phyloP scores from a whole-genome alignment of 1,139 yeast genomes.

The Lodderomyces pseudojiufengensis region DNA sequence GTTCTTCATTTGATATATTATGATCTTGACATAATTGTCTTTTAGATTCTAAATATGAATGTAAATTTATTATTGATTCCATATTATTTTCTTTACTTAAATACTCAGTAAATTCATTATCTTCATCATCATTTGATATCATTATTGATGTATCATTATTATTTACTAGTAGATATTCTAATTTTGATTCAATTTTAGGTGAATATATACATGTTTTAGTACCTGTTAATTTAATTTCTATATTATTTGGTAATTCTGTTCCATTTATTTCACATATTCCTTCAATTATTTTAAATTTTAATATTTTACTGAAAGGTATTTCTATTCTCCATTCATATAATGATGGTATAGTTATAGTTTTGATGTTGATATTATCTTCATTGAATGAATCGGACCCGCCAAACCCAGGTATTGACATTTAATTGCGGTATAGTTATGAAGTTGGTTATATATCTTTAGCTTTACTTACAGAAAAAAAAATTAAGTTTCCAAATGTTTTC shows the following conservation, averaged over 20 bases:
- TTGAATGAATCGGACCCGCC: conserved; percentile 11
- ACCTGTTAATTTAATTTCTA: conserved; percentile 58
- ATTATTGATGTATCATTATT: conserved; percentile 33
- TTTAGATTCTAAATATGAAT: conserved; percentile 68
- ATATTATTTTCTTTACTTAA: conserved; percentile 68
- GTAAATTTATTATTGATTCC: conserved; percentile 62
- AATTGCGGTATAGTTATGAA: too few species aligned
- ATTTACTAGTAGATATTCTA: conserved; percentile 49
- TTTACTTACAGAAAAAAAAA: conserved; percentile 1
- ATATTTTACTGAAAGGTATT: conserved; percentile 53
- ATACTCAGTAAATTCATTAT: conserved; percentile 50
- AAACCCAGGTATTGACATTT: conserved; percentile 25
- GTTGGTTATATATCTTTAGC: not conserved
- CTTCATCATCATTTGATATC: conserved; percentile 30
- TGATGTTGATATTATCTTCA: conserved; percentile 3
- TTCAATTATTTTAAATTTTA: conserved; percentile 52
- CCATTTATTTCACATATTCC: conserved; percentile 93
- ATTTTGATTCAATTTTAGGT: conserved; percentile 47
- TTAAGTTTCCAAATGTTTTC: conserved; percentile 2
- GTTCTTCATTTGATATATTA: conserved; percentile 17
- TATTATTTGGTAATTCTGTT: conserved; percentile 78
- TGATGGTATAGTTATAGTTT: conserved; percentile 31
- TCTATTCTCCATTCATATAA: conserved; percentile 86
- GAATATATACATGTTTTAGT: conserved; percentile 55
- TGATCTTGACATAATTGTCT: conserved; percentile 39